phyloP scores from a whole-genome alignment of 441 rosid species.

The Cnidoscolus chayamansa region DNA sequence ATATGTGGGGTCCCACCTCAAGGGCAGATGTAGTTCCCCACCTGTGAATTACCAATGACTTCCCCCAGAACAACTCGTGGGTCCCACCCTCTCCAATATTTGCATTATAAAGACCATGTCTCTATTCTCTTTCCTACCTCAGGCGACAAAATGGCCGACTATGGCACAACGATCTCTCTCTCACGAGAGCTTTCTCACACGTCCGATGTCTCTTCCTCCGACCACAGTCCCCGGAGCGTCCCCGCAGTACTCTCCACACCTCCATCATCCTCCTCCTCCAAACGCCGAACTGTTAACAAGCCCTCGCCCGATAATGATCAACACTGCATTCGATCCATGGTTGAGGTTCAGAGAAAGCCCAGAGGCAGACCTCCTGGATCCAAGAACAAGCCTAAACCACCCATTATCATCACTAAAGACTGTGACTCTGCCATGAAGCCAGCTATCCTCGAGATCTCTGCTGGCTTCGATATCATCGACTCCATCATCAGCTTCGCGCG shows the following conservation, averaged over 20 bases:
- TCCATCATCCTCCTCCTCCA: slow-evolving; percentile 7
- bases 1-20: too few relatives aligned
- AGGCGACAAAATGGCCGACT: slow-evolving; percentile 33
- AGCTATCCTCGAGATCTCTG: slow-evolving; percentile 39
- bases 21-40: too few relatives aligned
- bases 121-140: too few relatives aligned
- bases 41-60: too few relatives aligned
- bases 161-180: slow-evolving; percentile 33
- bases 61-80: too few relatives aligned
- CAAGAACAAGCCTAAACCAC: slow-evolving; percentile 51
- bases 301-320: not conserved
- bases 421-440: slow-evolving; percentile 38
- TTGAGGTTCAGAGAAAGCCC: slow-evolving; percentile 27
- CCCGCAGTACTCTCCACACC: slow-evolving; percentile 20
- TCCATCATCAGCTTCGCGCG: slow-evolving; percentile 31
- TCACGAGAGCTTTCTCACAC: slow-evolving; percentile 25
- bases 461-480: slow-evolving; percentile 41
- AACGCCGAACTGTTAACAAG: slow-evolving; percentile 1
- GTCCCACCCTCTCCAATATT: too few relatives aligned
- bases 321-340: slow-evolving; percentile 1
- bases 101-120: too few relatives aligned
- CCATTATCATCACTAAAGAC: slow-evolving; percentile 33
- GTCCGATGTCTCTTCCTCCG: slow-evolving; percentile 34
- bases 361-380: slow-evolving; percentile 52
- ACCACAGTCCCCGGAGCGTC: slow-evolving; percentile 25